Percentiles rank a stretch among this genome's conserved stretches.
These are phyloP conservation scores for Austroboletus eburneus DNA, from an alignment of 768 basidiomycete genomes.

Conservation along the genomic window DNA sequence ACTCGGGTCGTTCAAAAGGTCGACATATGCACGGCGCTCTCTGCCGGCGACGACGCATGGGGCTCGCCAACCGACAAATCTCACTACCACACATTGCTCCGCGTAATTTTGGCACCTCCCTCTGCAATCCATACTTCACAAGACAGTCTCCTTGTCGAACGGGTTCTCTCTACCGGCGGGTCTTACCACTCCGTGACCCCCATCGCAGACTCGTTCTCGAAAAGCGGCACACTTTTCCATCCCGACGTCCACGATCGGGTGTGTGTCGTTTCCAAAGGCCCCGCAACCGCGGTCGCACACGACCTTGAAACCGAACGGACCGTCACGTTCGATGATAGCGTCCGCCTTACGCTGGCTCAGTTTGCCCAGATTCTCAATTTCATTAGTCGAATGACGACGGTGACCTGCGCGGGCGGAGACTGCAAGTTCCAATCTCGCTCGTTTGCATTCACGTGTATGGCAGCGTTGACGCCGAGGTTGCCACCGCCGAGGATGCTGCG, in stretches of 20 bases:
- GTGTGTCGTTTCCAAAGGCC: background rate
- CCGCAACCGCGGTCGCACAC: background rate
- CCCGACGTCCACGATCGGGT: slow-evolving; percentile 12
- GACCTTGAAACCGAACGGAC: slow-evolving; percentile 9
- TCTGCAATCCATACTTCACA: background rate
- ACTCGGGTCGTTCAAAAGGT: slow-evolving; percentile 6
- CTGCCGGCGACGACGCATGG: background rate
- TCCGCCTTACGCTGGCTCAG: slow-evolving; percentile 1
- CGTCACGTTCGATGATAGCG: background rate
- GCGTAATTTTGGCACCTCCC: background rate
- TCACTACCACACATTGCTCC: slow-evolving; percentile 10
- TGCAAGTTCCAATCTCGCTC: slow-evolving; percentile 13
- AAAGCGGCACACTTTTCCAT: slow-evolving; percentile 1
- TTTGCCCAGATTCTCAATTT: slow-evolving; percentile 7
- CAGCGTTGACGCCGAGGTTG: slow-evolving; percentile 2
- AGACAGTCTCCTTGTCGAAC: slow-evolving; percentile 11
- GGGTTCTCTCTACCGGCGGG: slow-evolving; percentile 12
- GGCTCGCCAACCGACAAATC: background rate
- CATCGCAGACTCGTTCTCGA: background rate
- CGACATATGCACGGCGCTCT: slow-evolving; percentile 6
- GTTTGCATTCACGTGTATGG: slow-evolving; percentile 11
- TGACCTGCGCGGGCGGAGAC: slow-evolving; percentile 6
- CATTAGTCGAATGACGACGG: background rate
- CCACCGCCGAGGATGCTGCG: slow-evolving; percentile 1
- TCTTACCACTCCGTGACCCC: slow-evolving; percentile 5